Conservation (phyloP, 2,329 filamentous ascomycete species). For the Cordyceps farinosa region DNA sequence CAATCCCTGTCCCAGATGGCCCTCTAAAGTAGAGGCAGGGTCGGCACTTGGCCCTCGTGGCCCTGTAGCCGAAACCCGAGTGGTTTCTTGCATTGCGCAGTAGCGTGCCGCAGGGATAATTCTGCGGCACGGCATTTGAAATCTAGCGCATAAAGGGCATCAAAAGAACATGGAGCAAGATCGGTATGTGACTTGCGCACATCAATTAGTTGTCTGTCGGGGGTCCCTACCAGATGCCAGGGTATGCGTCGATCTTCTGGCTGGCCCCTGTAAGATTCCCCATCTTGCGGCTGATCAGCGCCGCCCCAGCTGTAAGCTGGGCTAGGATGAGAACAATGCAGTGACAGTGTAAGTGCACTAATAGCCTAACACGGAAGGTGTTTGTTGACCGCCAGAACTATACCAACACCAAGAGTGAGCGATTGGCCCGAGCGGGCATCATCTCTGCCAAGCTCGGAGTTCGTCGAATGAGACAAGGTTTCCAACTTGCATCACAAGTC, state of each 20-base stretch:
- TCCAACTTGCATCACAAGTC: no score
- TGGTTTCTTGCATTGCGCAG: not conserved
- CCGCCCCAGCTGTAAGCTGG: not conserved
- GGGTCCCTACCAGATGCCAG: not conserved
- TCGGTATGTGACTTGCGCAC: not conserved
- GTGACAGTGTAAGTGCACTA: not conserved
- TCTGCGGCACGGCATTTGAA: not conserved
- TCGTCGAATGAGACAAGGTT: no score
- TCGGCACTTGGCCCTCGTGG: no score
- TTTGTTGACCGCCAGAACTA: not conserved
- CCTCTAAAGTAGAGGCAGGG: no score
- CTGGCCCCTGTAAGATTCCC: not conserved
- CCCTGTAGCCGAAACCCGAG: not conserved
- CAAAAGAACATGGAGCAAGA: not conserved
- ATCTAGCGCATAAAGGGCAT: not conserved
- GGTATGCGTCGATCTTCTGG: not conserved
- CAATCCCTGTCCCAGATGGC: no score
- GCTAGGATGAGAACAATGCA: not conserved
- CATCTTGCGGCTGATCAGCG: not conserved
- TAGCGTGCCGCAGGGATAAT: not conserved
- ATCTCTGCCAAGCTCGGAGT: no score
- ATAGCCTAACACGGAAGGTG: not conserved
- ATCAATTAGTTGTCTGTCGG: not conserved
- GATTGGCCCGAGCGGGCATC: not conserved
- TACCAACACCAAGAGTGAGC: not conserved